Base-by-base conservation (phyloP, 345 rosid genomes). In the Linum trigynum region DNA sequence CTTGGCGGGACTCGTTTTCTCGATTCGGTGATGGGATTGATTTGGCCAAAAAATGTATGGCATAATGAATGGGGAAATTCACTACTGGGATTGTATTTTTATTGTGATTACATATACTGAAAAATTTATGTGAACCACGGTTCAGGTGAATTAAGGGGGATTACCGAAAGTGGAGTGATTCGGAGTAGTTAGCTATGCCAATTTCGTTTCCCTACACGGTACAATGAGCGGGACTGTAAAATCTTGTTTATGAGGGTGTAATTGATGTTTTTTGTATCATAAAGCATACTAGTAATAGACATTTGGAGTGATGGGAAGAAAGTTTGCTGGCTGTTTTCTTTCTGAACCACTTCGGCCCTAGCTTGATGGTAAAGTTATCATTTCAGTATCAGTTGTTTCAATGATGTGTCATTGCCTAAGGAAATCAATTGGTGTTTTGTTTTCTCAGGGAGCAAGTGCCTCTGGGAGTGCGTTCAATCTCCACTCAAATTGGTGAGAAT, bases 401-500 rank as follows among this genome's bases (percentile, higher is more conserved):
- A 9, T 48, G 14, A 9, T 48, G 2, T 48, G 11, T 9, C 14
- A 15, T 48, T 12, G 53, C 11, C 14, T 48, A 48, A 48, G 0
- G 53, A 9, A 48, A 48, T 15, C 14, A 3, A 15, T 48, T 9
- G 14, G 15, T 10, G 50, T 43, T 12, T 48, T 48, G 9, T 48
- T 48, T 80, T 71, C n/a, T 63, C 86, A 94, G 97, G 86, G 95
- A 85, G 65, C 88, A 94, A 36, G 81, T 72, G 56, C 88, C 81
- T 71, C 67, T 80, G 61, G 99, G 97, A 58, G 74, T 78, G 41
- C 88, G 99, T 1, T 77, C 72, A 67, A 77, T 90, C 84, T 94
- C 99, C 1, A 94, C 96, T 66, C 99, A 94, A 86, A 71, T 84
- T 43, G 92, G 99, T 89, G 80, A 82, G 92, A 58, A 38, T 66